phyloP scores from a whole-genome alignment of 176 grass and related monocot species.

The Aegilops bicornis region DNA sequence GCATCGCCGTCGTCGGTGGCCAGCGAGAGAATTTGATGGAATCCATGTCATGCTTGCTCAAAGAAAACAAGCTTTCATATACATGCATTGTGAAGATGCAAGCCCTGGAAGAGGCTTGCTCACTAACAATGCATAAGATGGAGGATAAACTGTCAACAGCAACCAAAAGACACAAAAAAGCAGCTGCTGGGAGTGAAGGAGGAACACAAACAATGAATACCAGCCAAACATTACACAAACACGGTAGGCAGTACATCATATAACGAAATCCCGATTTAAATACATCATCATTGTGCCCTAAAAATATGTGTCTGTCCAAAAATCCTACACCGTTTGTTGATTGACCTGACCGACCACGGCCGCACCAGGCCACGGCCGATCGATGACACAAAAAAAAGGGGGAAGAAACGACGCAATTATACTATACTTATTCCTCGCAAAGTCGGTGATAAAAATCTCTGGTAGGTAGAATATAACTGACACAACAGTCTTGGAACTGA shows the following conservation, averaged over 20 bases:
- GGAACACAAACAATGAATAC: background rate
- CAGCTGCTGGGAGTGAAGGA: background rate
- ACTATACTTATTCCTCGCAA: conserved; percentile 65
- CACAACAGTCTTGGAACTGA: conserved; percentile 29
- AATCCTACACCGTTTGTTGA: conserved; percentile 42
- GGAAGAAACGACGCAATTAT: conserved; percentile 18
- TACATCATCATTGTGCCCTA: conserved; percentile 47
- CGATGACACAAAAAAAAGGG: background rate
- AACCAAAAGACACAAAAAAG: background rate
- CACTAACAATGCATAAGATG: background rate
- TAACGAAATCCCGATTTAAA: conserved; percentile 32
- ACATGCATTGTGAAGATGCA: background rate
- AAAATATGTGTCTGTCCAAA: conserved; percentile 22
- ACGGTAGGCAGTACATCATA: background rate
- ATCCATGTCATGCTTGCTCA: no score
- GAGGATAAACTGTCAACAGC: background rate
- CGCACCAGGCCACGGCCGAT: conserved; percentile 21
- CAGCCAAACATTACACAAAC: background rate
- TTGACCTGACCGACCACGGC: background rate
- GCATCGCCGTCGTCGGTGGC: no score
- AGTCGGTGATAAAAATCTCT: conserved; percentile 36
- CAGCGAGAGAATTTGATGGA: no score
- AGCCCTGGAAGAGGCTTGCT: background rate
- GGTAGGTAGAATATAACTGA: conserved; percentile 14
- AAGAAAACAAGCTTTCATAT: no score